A percentile compares a stretch with the other conserved stretches of the same genome.
These are phyloP conservation scores for Pyrus betulifolia DNA, from an alignment of 306 rosid genomes.

Conservation along the genomic window DNA sequence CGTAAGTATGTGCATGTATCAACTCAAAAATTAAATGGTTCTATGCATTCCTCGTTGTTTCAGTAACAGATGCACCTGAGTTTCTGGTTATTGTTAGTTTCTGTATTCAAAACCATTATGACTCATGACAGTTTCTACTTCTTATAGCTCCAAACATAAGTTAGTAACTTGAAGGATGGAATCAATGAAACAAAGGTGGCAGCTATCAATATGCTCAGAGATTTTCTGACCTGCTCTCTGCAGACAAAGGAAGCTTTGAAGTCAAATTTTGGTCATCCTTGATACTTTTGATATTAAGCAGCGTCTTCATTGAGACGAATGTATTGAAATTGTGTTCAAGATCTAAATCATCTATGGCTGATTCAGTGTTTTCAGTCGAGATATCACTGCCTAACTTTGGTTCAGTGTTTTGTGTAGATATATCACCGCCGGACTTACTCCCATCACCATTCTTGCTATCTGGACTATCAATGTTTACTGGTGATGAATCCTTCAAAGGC, in stretches of 20 bases:
- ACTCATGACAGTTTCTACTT: slow-evolving; percentile 15
- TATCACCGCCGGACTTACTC: slow-evolving; percentile 25
- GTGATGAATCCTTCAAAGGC: slow-evolving; percentile 31
- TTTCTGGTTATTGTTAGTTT: slow-evolving; percentile 2
- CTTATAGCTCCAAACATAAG: neutral
- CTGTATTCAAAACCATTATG: neutral
- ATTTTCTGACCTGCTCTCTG: slow-evolving; percentile 42
- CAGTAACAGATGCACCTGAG: neutral
- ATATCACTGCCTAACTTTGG: slow-evolving; percentile 29
- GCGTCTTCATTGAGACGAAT: slow-evolving; percentile 23
- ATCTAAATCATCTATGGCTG: slow-evolving; percentile 28
- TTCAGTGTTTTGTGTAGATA: slow-evolving; percentile 16
- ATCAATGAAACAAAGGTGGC: neutral
- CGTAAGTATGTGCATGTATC: neutral
- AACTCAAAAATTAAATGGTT: neutral
- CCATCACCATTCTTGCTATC: slow-evolving; percentile 32
- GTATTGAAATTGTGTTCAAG: slow-evolving; percentile 23
- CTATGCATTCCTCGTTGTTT: neutral
- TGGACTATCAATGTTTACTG: slow-evolving; percentile 12
- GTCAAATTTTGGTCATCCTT: slow-evolving; percentile 30
- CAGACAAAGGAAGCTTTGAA: slow-evolving; percentile 26
- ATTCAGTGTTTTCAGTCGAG: slow-evolving; percentile 17
- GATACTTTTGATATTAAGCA: slow-evolving; percentile 16
- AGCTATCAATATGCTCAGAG: neutral
- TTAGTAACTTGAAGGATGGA: neutral